Conservation (phyloP, 2,329 filamentous ascomycete genomes). For the Stachybotrys elegans region DNA sequence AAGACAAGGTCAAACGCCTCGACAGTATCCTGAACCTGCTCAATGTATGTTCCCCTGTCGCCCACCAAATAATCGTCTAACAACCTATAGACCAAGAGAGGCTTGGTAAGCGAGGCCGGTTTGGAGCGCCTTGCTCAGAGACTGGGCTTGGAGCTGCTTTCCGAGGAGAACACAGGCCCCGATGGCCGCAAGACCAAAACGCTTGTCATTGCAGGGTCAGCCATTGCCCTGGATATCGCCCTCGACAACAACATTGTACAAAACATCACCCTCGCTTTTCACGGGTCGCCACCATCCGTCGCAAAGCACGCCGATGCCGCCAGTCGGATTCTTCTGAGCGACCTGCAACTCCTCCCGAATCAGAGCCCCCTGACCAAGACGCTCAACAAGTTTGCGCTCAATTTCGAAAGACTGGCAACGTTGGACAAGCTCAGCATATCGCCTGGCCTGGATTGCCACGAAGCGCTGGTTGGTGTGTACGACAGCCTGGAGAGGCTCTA, state of each 20-base stretch:
- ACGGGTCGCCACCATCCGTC: conserved; percentile 52
- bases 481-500: conserved; percentile 65
- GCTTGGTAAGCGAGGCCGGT: conserved; percentile 67
- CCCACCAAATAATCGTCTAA: conserved; percentile 8
- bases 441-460: conserved; percentile 68
- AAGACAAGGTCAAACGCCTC: conserved; percentile 50
- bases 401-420: conserved; percentile 63
- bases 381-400: conserved; percentile 64
- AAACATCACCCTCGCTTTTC: conserved; percentile 58
- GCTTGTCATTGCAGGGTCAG: conserved; percentile 57
- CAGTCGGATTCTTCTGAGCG: conserved; percentile 58
- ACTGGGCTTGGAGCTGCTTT: conserved; percentile 60
- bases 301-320: conserved; percentile 57
- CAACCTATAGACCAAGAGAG: conserved; percentile 39
- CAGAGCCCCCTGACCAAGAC: conserved; percentile 65
- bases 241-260: conserved; percentile 58
- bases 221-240: conserved; percentile 56
- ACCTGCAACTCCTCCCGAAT: conserved; percentile 54
- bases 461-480: conserved; percentile 70
- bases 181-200: conserved; percentile 46
- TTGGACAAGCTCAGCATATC: conserved; percentile 68
- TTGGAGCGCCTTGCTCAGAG: conserved; percentile 66
- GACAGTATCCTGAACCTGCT: conserved; percentile 46
- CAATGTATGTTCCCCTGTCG: conserved; percentile 31
- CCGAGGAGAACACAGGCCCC: conserved; percentile 46